phyloP scores from a whole-genome alignment of 371 early-diverging fungal species.

The Capillidium heterosporum region DNA sequence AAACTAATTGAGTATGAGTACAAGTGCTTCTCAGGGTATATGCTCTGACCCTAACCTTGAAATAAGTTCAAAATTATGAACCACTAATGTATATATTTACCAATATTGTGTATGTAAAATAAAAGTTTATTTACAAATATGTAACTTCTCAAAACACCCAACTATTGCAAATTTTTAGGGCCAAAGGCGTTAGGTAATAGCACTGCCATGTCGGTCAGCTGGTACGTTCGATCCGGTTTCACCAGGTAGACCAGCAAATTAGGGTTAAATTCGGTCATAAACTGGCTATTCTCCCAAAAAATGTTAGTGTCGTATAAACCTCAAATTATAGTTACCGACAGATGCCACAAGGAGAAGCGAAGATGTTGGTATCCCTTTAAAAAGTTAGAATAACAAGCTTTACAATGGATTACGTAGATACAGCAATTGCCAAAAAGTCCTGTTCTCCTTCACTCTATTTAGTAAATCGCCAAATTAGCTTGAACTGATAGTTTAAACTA shows the following conservation, averaged over 20 bases:
- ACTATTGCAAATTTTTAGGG: background rate
- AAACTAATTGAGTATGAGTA: too few relatives aligned
- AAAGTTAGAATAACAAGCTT: too few relatives aligned
- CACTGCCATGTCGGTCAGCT: background rate
- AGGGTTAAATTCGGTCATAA: constrained; percentile 7
- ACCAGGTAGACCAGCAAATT: constrained; percentile 2
- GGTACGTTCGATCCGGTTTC: background rate
- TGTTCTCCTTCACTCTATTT: constrained; percentile 6
- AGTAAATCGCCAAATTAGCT: background rate
- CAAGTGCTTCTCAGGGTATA: too few relatives aligned
- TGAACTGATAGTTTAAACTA: background rate
- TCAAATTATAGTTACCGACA: constrained; percentile 2
- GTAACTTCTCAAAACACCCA: background rate
- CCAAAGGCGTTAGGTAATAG: constrained; percentile 7
- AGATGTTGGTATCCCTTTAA: constrained; percentile 2
- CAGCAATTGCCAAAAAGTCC: constrained; percentile 6
- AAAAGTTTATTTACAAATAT: too few relatives aligned
- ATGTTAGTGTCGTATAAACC: background rate
- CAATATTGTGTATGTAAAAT: too few relatives aligned
- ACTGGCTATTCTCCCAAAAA: constrained; percentile 1
- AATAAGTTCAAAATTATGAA: too few relatives aligned
- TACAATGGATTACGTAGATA: constrained; percentile 5
- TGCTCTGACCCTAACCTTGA: too few relatives aligned
- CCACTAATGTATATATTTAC: too few relatives aligned
- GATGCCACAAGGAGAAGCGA: constrained; percentile 6